These are phyloP conservation scores for Hortiboletus flavorubellus DNA, from an alignment of 768 basidiomycete genomes.

Conservation along the genomic window DNA sequence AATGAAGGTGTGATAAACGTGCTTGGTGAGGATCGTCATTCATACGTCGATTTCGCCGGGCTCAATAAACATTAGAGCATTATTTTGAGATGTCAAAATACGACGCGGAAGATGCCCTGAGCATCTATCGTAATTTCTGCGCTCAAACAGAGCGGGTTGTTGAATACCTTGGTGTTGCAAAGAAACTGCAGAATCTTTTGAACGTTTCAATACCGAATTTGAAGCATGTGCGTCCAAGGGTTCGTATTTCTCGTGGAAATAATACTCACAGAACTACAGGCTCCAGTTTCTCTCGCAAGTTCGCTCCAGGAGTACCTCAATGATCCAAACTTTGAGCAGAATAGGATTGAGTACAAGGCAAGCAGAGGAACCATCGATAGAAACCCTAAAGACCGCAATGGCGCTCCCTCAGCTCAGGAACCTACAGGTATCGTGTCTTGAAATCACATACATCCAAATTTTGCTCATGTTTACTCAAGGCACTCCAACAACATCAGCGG, in stretches of 20 bases:
- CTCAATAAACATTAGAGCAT: conserved; percentile 57
- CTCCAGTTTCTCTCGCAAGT: conserved; percentile 90
- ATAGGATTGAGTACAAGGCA: conserved; percentile 85
- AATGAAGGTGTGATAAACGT: conserved; percentile 93
- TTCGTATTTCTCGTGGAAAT: background rate
- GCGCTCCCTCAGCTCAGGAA: conserved; percentile 6
- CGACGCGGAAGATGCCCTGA: conserved; percentile 84
- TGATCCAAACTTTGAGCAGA: conserved; percentile 96
- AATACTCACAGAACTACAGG: conserved; percentile 44
- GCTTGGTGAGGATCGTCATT: conserved; percentile 50
- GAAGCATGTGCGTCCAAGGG: conserved; percentile 63
- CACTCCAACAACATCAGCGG: conserved; percentile 17
- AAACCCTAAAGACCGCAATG: conserved; percentile 12
- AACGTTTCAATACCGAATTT: conserved; percentile 94
- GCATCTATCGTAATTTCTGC: conserved; percentile 92
- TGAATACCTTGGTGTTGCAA: conserved; percentile 88
- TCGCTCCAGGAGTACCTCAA: conserved; percentile 94
- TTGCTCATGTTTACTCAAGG: conserved; percentile 12
- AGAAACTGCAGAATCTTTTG: conserved; percentile 87
- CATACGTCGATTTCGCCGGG: conserved; percentile 5
- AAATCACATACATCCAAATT: background rate
- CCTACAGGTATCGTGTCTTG: conserved; percentile 15
- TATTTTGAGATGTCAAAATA: conserved; percentile 97
- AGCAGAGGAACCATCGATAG: conserved; percentile 67
- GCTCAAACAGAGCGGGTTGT: conserved; percentile 90